A percentile compares a stretch with the other conserved stretches of the same genome.
Conservation (phyloP, 495 filamentous ascomycete species). For the Tuber borchii region DNA sequence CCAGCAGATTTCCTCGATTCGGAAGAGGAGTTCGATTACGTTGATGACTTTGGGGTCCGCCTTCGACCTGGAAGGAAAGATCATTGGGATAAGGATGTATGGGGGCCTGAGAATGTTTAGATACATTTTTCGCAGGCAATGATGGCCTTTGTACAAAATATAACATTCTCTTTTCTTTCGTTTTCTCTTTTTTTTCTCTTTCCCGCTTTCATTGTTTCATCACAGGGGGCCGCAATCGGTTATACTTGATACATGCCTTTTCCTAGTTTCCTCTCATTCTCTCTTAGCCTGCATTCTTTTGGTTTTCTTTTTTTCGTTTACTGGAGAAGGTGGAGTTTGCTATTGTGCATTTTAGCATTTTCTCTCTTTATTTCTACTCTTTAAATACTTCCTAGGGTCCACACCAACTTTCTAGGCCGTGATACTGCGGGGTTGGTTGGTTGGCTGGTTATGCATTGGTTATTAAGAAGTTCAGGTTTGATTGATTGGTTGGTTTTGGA, state of each 20-base stretch:
- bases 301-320: constrained; percentile 8
- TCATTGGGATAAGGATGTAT: constrained; percentile 26
- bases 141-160: constrained; percentile 4
- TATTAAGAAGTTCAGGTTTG: background rate
- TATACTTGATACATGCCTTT: constrained; percentile 7
- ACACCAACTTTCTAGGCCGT: background rate
- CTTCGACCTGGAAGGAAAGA: constrained; percentile 18
- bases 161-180: constrained; percentile 3
- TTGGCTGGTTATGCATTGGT: background rate
- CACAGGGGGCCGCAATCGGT: constrained; percentile 8
- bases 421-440: background rate
- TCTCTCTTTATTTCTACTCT: background rate
- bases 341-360: background rate
- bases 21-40: constrained; percentile 29
- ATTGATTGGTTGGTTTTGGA: background rate
- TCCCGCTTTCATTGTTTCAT: background rate
- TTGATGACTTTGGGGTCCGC: constrained; percentile 29
- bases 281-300: constrained; percentile 1
- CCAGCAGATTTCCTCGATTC: constrained; percentile 14
- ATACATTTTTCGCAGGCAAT: constrained; percentile 9
- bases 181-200: background rate
- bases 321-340: constrained; percentile 10
- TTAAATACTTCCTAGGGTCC: background rate
- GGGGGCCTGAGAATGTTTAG: constrained; percentile 26
- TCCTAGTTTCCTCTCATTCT: background rate